phyloP scores from a whole-genome alignment of 345 rosid genomes.

The Melaleuca quinquenervia region DNA sequence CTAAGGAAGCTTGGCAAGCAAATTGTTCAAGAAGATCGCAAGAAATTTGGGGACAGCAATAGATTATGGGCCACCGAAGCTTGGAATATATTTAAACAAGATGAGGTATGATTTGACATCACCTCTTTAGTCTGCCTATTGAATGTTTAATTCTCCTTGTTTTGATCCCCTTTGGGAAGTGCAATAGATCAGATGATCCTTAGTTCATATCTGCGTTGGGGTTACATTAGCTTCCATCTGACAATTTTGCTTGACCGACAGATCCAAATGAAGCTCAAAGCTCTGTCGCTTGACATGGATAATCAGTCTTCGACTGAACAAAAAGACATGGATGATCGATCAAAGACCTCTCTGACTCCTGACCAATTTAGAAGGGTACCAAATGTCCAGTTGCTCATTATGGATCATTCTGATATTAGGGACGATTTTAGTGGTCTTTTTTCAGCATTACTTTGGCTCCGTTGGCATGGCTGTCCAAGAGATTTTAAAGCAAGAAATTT shows the following conservation, averaged over 20 bases:
- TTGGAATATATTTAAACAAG: not conserved
- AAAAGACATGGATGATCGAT: not conserved
- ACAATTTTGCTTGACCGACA: not conserved
- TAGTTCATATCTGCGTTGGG: not conserved
- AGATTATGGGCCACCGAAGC: not conserved
- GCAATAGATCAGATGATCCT: not conserved
- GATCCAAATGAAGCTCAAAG: not conserved
- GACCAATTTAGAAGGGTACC: not conserved
- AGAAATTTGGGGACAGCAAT: fast-evolving
- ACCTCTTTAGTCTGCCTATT: not conserved
- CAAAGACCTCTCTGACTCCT: fast-evolving
- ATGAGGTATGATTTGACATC: not conserved
- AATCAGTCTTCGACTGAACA: not conserved
- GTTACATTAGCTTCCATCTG: not conserved
- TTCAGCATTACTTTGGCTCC: not conserved
- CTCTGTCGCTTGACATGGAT: not conserved
- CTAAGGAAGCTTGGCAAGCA: not conserved
- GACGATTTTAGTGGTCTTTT: fast-evolving
- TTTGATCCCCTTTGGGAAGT: not conserved
- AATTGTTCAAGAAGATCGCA: not conserved
- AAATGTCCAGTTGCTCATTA: too few relatives aligned
- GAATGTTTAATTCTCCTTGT: not conserved
- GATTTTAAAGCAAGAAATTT: not conserved
- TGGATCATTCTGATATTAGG: not conserved
- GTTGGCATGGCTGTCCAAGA: not conserved